Conservation (phyloP, 192 early-diverging fungal species). For the Rhizophlyctis rosea region DNA sequence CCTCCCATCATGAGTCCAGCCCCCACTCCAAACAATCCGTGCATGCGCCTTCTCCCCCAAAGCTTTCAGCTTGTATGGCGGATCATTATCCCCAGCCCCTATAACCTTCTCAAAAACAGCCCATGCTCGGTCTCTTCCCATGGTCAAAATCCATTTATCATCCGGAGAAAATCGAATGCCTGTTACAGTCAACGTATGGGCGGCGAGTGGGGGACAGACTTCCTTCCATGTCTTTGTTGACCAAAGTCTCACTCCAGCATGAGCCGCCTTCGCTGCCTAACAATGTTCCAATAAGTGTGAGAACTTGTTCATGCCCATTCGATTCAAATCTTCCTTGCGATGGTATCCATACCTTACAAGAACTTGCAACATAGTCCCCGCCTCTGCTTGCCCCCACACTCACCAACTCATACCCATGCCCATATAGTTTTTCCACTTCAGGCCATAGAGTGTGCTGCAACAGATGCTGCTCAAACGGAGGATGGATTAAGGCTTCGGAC, state of each 20-base stretch:
- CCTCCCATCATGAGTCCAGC: conserved; percentile 73
- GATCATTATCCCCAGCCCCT: background rate
- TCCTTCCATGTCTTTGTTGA: conserved; percentile 68
- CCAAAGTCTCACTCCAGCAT: conserved; percentile 73
- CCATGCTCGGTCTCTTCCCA: conserved; percentile 88
- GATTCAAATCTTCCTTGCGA: too few species aligned
- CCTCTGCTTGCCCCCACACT: conserved; percentile 69
- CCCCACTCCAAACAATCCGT: conserved; percentile 89
- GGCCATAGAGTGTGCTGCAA: conserved; percentile 92
- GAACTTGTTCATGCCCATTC: too few species aligned
- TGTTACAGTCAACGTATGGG: conserved; percentile 85
- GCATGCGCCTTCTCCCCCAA: conserved; percentile 76
- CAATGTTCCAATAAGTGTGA: too few species aligned
- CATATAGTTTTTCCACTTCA: conserved; percentile 93
- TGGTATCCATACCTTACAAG: conserved; percentile 63
- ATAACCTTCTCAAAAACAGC: conserved; percentile 62
- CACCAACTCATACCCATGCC: conserved; percentile 93
- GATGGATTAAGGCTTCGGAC: conserved; percentile 32
- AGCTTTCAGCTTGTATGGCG: conserved; percentile 54
- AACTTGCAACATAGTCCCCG: conserved; percentile 69
- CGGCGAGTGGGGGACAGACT: conserved; percentile 47
- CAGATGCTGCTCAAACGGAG: conserved; percentile 88
- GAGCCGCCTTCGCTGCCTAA: conserved; percentile 64
- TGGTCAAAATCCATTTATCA: conserved; percentile 69
- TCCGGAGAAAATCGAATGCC: conserved; percentile 73